Evolutionary conservation across 805 yeast genomes (phyloP), one percentile per base, ranked within the genome.

Genomic region (Saccharomycopsis amapae): DNA sequence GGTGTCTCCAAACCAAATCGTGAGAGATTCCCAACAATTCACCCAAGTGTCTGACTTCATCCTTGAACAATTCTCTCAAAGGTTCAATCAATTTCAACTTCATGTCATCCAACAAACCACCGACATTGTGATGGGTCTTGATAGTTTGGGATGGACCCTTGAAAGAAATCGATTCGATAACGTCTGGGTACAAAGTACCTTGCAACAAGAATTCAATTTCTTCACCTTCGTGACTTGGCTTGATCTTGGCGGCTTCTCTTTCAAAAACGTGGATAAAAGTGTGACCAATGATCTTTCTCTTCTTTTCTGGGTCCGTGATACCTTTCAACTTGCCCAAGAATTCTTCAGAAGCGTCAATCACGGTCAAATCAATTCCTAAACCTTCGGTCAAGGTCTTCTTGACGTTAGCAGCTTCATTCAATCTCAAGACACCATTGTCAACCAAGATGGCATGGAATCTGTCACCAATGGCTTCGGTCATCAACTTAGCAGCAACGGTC

Each of bases 91-190:
- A 81, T 72, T 93, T 90, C 71, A 93, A 78, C 73, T 90, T 93
- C 99, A 93, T 93, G 75, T 93, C 85, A 53, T 93, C 98, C 60
- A 90, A 76, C 62, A 93, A 75, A 52, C 98, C 99, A 59, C 99
- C 99, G 51, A 93, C 99, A 61, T 93, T 93, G 75, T 93, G 99
- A 68, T 93, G 99, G 55, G 98, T 90, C 76, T 93, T 93, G 73
- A 93, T 93, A 58, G 99, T 93, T 73, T 90, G 97, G 46, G 97
- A 90, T 34, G 99, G 99, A 54, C 99, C 99, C 75, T 93, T 93
- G 84, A 93, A 93, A 20, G 97, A 89, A 62, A 93, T 90, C 50
- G 96, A 85, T 76, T 93, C 98, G 60, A 93, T 93, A 49, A 93
- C 98, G 68, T 93, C 98, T 41, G 98, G 98, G 71, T 93, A 93